Evolutionary conservation across 1,284 basidiomycete genomes (phyloP), one percentile per base, ranked within the genome.

Genomic region (Trichosporon coremiiforme): DNA sequence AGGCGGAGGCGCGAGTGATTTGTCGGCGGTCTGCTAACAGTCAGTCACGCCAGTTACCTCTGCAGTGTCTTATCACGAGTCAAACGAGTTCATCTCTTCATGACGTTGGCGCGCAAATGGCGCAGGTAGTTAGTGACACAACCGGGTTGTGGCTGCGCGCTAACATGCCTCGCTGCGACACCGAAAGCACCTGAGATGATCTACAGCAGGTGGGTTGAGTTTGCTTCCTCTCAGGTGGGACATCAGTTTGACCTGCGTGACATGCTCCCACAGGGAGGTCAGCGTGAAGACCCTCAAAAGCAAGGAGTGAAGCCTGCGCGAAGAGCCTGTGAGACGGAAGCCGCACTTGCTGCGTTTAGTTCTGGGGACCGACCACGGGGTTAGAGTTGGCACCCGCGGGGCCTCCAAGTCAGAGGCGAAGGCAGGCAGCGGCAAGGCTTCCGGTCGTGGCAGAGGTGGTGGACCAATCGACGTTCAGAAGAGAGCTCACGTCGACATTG

Each of bases 401-500:
- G 50, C 12, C 50, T 22, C 50, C 50, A 53, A 22, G n/a, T 53
- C 20, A 25, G 50, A 53, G 50, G 22, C 8, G 7, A 53, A 20
- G 17, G 17, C 41, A 45, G 41, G 25, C 25, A 25, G 12, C 36
- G 36, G 36, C 13, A 10, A 13, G 36, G 36, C 36, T 38, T 38
- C 10, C 13, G 36, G 25, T 25, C 25, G 25, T 25, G 25, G 25
- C 25, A 25, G 2, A 25, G 36, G 9, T 12, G 5, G 4, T n/a
- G 5, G 17, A 22, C 50, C 50, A 25, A 53, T 53, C 20, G 50
- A 17, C 31, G 8, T 17, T 8, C 7, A 17, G 31, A 35, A 20
- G 15, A 22, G 31, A 2, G 31, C 9, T n/a, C 31, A 62, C 33
- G 57, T 62, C 78, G 75, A 20, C 79, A 79, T 79, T 66, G 79